These are phyloP conservation scores for Mallotus repandus DNA, from an alignment of 441 rosid genomes.

Conservation along the genomic window DNA sequence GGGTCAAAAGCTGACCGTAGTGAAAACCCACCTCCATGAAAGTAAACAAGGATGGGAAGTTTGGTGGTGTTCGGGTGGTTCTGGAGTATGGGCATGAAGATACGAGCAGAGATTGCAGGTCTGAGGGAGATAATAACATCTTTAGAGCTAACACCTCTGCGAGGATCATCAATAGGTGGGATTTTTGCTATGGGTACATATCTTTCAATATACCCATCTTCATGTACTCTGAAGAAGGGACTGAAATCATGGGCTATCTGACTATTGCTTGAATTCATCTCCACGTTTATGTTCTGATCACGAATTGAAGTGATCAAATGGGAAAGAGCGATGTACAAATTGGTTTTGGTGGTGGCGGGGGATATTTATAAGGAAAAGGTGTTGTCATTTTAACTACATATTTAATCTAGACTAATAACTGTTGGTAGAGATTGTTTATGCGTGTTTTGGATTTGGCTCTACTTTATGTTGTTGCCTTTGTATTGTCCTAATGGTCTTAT, in stretches of 20 bases:
- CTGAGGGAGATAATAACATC: constrained; percentile 20
- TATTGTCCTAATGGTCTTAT: no score
- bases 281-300: neutral
- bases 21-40: constrained; percentile 34
- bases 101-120: constrained; percentile 13
- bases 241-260: neutral
- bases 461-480: no score
- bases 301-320: no score
- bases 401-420: no score
- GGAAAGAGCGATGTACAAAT: no score
- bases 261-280: neutral
- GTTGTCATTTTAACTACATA: no score
- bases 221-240: constrained; percentile 18
- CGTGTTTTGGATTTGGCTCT: no score
- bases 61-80: no score
- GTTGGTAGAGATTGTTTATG: no score
- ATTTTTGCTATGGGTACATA: constrained; percentile 3
- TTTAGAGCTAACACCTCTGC: constrained; percentile 25
- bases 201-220: constrained; percentile 26
- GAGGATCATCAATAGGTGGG: constrained; percentile 23
- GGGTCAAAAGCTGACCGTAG: constrained; percentile 26
- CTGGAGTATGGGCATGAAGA: constrained; percentile 36
- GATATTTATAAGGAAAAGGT: no score
- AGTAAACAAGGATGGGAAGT: neutral
- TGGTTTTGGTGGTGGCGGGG: no score